Conservation (phyloP, 345 rosid species). For the Sonneratia caseolaris region DNA sequence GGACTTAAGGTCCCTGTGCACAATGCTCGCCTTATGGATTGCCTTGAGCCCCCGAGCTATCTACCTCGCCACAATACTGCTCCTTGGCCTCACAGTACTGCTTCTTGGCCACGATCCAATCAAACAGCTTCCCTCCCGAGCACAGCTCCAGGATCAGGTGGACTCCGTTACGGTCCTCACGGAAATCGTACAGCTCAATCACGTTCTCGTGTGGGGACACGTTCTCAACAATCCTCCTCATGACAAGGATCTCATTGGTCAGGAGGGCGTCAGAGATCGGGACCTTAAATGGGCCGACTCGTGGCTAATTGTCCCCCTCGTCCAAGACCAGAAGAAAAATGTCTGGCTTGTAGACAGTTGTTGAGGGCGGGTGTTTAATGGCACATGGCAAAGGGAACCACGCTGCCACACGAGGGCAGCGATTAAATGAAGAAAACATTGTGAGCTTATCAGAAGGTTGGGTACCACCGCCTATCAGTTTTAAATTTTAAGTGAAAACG, state of each 20-base stretch:
- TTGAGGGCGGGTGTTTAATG: too few relatives aligned
- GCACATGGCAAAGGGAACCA: too few relatives aligned
- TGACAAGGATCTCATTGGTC: slow-evolving; percentile 54
- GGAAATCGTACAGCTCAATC: slow-evolving; percentile 50
- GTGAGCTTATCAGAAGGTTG: too few relatives aligned
- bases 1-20: slow-evolving; percentile 61
- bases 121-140: slow-evolving; percentile 51
- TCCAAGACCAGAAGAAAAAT: too few relatives aligned
- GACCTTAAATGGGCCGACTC: slow-evolving; percentile 21
- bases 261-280: slow-evolving; percentile 47
- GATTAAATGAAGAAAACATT: too few relatives aligned
- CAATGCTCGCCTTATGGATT: slow-evolving; percentile 38
- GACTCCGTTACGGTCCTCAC: slow-evolving; percentile 49
- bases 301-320: too few relatives aligned
- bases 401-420: too few relatives aligned
- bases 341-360: too few relatives aligned
- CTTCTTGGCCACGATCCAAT: slow-evolving; percentile 39
- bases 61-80: slow-evolving; percentile 48
- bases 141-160: slow-evolving; percentile 58
- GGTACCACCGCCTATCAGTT: too few relatives aligned
- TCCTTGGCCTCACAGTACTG: slow-evolving; percentile 31
- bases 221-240: slow-evolving; percentile 51
- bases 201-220: slow-evolving; percentile 59
- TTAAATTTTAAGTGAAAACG: too few relatives aligned
- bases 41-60: slow-evolving; percentile 44